Evolutionary conservation across 2,329 filamentous ascomycete genomes (phyloP), one percentile per base, ranked within the genome.

Genomic region (Beauveria caledonica): DNA sequence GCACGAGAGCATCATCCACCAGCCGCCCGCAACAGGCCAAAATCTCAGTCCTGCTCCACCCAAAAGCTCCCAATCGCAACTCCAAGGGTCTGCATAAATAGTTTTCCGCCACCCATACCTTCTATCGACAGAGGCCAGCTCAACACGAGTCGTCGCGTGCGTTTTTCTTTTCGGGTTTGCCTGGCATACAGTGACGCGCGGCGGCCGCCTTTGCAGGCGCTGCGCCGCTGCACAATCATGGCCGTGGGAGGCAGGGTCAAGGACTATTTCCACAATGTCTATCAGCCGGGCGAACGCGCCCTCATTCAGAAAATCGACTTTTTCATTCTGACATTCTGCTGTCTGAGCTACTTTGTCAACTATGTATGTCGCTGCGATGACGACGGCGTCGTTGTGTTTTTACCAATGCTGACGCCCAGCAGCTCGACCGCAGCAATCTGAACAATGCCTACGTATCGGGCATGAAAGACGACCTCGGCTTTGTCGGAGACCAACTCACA

Each of bases 291-390:
- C 2, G 76, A 78, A 67, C 70, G 72, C 36, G 75, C 73, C 62
- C 70, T 86, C 33, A 72, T 86, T 6, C 77, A 75, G 45, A 85
- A 83, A 72, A 81, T 85, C 52, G 84, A 86, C 67, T 86, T 85
- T 66, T 86, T 86, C 71, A 86, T 86, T 65, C 69, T 86, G 49
- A 84, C 80, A 0, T 86, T 86, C 66, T 86, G 84, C 69, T 86
- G 83, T 66, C 67, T 86, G 54, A 79, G 76, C 64, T 83, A 82
- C 66, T 78, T 83, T 60, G 73, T 79, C 65, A 82, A 82, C 66
- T 82, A 82, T 63, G 78, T 80, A 65, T 40, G 78, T 62, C 8
- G 39, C 40, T 63, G 11, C 27, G 6, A 46, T 15, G 19, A 33
- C 13, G 33, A 36, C 33, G 21, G 17, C n/a, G 17, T 25, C 13